Percentiles rank a stretch among this genome's conserved stretches.
phyloP scores from a whole-genome alignment of 352 stramenopile genomes.

The Blastocystis sp. region DNA sequence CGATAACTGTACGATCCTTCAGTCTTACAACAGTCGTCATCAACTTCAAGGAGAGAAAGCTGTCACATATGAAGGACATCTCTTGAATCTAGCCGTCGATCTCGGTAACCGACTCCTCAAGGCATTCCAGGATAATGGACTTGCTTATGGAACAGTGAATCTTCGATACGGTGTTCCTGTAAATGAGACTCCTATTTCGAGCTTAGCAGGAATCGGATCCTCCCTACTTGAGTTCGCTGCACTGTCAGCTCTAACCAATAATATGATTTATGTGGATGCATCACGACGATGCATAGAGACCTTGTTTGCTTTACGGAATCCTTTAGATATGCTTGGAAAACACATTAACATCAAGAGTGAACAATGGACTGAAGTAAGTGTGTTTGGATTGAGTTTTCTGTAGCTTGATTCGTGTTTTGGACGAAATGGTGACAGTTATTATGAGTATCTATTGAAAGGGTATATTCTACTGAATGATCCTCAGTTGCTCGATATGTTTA shows the following conservation, averaged over 20 bases:
- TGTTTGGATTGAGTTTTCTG: neutral
- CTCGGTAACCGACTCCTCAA: constrained; percentile 88
- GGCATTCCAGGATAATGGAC: constrained; percentile 90
- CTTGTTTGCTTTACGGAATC: constrained; percentile 78
- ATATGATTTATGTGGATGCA: constrained; percentile 76
- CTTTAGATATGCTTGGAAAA: constrained; percentile 85
- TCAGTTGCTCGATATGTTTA: constrained; percentile 84
- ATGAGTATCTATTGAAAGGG: constrained; percentile 96
- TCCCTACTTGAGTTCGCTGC: constrained; percentile 92
- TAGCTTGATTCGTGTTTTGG: constrained; percentile 80
- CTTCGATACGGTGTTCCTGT: constrained; percentile 82
- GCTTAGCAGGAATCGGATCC: constrained; percentile 88
- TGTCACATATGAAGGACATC: constrained; percentile 74
- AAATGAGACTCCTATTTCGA: constrained; percentile 89
- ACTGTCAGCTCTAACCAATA: constrained; percentile 81
- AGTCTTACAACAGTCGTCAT: constrained; percentile 10
- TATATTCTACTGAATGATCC: constrained; percentile 89
- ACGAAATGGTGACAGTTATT: constrained; percentile 91
- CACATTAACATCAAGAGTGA: constrained; percentile 87
- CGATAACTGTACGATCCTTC: constrained; percentile 70
- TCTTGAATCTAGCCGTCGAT: constrained; percentile 88
- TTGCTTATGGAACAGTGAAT: constrained; percentile 94
- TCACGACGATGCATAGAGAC: constrained; percentile 75
- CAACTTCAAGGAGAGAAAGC: neutral
- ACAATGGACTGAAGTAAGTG: constrained; percentile 73